These are phyloP conservation scores for Tilletia setariae DNA, from an alignment of 1,284 basidiomycete species.

Conservation along the genomic window DNA sequence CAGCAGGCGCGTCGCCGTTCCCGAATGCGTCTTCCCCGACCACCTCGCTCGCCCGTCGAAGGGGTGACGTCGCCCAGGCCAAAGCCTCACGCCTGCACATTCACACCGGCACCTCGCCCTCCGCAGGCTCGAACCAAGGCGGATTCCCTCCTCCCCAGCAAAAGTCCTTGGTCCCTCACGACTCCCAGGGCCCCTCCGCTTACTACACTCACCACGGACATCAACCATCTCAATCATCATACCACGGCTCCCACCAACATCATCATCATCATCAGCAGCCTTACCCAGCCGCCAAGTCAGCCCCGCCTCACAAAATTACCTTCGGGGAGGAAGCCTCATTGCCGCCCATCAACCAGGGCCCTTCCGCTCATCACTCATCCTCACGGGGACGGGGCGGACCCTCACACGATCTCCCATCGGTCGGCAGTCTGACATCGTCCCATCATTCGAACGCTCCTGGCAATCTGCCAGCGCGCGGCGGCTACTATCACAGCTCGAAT, in stretches of 20 bases:
- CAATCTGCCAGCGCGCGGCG: not conserved
- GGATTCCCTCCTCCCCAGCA: not conserved
- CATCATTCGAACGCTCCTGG: not conserved
- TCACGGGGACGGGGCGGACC: not conserved
- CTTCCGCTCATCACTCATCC: too few species aligned
- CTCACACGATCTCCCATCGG: too few species aligned
- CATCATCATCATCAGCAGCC: slow-evolving; percentile 13
- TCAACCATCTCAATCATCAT: slow-evolving; percentile 17
- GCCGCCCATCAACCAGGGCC: slow-evolving; percentile 22
- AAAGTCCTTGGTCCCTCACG: not conserved
- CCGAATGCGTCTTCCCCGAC: slow-evolving; percentile 6
- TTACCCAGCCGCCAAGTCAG: slow-evolving; percentile 34
- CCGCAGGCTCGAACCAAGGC: slow-evolving; percentile 14
- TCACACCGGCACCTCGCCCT: slow-evolving; percentile 26
- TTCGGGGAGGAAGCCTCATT: slow-evolving; percentile 33
- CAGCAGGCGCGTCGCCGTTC: slow-evolving; percentile 9
- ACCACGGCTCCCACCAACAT: not conserved
- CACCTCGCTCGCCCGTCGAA: slow-evolving; percentile 36
- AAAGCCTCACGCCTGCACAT: slow-evolving; percentile 47
- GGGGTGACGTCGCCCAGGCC: slow-evolving; percentile 45
- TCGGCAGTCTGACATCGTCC: not conserved
- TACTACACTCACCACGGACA: not conserved
- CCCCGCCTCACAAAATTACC: slow-evolving; percentile 45
- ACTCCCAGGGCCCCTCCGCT: not conserved
- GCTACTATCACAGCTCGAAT: not conserved